These are phyloP conservation scores for Taphrina communis DNA, from an alignment of 1,139 yeast species.

Conservation along the genomic window DNA sequence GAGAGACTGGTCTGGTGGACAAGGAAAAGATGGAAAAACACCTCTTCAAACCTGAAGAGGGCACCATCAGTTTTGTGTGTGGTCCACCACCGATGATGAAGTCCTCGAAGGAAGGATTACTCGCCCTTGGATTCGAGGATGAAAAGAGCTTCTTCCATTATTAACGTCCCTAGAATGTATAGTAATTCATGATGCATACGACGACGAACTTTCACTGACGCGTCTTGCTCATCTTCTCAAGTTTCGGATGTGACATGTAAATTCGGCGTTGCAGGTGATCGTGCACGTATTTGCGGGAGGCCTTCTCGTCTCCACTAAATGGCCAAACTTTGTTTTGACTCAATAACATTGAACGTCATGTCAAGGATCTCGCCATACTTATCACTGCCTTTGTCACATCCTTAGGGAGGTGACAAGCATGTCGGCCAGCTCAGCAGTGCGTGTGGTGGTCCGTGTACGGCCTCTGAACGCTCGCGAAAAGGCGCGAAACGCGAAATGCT, in stretches of 20 bases:
- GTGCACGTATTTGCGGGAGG: not conserved
- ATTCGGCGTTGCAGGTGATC: not conserved
- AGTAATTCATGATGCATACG: no score
- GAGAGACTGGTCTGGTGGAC: conserved; percentile 27
- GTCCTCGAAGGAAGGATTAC: conserved; percentile 21
- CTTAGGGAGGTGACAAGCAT: not conserved
- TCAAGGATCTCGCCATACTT: not conserved
- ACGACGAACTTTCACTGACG: no score
- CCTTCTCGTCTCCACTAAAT: not conserved
- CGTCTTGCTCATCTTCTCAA: no score
- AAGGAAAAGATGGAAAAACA: conserved; percentile 29
- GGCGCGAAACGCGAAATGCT: conserved; percentile 46
- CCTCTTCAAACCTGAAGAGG: conserved; percentile 22
- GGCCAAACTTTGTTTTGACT: not conserved
- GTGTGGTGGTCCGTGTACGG: conserved; percentile 54
- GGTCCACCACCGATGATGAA: conserved; percentile 39
- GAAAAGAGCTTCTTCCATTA: conserved; percentile 30
- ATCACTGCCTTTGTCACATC: not conserved
- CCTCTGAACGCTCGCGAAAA: conserved; percentile 51
- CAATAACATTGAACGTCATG: not conserved
- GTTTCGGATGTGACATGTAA: no score
- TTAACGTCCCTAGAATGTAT: not conserved
- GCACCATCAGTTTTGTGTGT: conserved; percentile 30
- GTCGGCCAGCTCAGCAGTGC: conserved; percentile 45
- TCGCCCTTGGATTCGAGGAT: conserved; percentile 24